These are phyloP conservation scores for Wickerhamiella kurtzmanii DNA, from an alignment of 805 yeast species.

Conservation along the genomic window DNA sequence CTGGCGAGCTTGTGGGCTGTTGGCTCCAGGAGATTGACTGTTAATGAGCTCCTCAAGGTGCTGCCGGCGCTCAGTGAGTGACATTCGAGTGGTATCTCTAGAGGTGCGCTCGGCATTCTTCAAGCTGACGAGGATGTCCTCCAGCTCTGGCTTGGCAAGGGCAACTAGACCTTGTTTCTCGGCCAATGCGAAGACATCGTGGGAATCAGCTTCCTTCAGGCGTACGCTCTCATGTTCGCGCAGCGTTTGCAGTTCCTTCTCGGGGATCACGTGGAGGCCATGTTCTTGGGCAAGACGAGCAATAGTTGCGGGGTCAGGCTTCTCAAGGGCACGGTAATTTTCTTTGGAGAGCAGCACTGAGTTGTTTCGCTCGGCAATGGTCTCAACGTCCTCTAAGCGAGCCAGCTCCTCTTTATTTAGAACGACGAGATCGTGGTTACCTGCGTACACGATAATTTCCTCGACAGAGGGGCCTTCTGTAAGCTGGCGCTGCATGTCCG, in stretches of 20 bases:
- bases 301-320: conserved; percentile 14
- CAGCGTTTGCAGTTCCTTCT: conserved; percentile 20
- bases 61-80: conserved; percentile 21
- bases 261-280: conserved; percentile 17
- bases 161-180: conserved; percentile 12
- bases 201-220: not conserved
- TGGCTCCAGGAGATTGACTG: conserved; percentile 4
- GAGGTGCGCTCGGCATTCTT: conserved; percentile 1
- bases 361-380: conserved; percentile 8
- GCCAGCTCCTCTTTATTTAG: conserved; percentile 8
- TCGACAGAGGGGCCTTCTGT: conserved; percentile 9
- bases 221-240: not conserved
- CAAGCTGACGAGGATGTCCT: conserved; percentile 10
- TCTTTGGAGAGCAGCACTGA: conserved; percentile 4
- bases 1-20: conserved; percentile 4
- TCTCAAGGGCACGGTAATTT: conserved; percentile 12
- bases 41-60: conserved; percentile 22
- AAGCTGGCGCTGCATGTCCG: conserved; percentile 5
- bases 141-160: conserved; percentile 19
- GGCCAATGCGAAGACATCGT: conserved; percentile 20
- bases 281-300: conserved; percentile 12
- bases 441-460: conserved; percentile 5
- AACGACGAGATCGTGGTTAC: conserved; percentile 4
- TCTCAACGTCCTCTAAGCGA: conserved; percentile 11
- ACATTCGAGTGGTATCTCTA: conserved; percentile 5